Evolutionary conservation across 805 yeast species (phyloP).

Genomic region (Barnettozyma sp.): DNA sequence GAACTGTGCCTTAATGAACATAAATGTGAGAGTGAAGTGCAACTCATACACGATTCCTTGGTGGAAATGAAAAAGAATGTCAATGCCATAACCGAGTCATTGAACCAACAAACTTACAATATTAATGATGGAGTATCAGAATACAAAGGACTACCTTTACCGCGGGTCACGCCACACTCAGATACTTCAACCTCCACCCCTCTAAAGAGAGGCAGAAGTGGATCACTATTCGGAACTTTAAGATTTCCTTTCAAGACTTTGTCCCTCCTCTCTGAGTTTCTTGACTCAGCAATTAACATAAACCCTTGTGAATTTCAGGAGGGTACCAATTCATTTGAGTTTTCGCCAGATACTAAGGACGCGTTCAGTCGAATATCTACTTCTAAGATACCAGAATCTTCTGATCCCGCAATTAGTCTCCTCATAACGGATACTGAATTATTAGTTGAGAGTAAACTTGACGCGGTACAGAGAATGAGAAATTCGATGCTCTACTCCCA

Average conservation of each 20-base stretch:
- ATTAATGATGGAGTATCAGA: conserved; percentile 25
- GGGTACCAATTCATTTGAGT: conserved; percentile 24
- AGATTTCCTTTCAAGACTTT: conserved; percentile 60
- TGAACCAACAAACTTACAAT: conserved; percentile 19
- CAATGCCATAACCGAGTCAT: conserved; percentile 28
- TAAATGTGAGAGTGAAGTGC: conserved; percentile 69
- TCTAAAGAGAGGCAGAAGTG: conserved; percentile 33
- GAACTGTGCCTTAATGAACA: conserved; percentile 85
- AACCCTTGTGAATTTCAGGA: conserved; percentile 59
- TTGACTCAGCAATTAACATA: conserved; percentile 68
- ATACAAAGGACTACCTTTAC: conserved; percentile 55
- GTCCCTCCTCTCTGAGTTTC: conserved; percentile 50
- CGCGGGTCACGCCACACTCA: conserved; percentile 17
- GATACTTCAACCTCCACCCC: conserved; percentile 19
- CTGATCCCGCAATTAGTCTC: conserved; percentile 57
- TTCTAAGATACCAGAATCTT: conserved; percentile 41
- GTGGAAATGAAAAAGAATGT: conserved; percentile 61
- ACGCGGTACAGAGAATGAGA: conserved; percentile 60
- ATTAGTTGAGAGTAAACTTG: conserved; percentile 57
- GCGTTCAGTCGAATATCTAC: conserved; percentile 40
- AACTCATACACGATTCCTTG: conserved; percentile 65
- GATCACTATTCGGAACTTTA: conserved; percentile 34
- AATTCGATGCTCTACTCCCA: conserved; percentile 70
- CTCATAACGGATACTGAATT: conserved; percentile 62
- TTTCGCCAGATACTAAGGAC: conserved; percentile 55